Evolutionary conservation across 2,329 filamentous ascomycete species (phyloP).

Genomic region (Colletotrichum liaoningense): DNA sequence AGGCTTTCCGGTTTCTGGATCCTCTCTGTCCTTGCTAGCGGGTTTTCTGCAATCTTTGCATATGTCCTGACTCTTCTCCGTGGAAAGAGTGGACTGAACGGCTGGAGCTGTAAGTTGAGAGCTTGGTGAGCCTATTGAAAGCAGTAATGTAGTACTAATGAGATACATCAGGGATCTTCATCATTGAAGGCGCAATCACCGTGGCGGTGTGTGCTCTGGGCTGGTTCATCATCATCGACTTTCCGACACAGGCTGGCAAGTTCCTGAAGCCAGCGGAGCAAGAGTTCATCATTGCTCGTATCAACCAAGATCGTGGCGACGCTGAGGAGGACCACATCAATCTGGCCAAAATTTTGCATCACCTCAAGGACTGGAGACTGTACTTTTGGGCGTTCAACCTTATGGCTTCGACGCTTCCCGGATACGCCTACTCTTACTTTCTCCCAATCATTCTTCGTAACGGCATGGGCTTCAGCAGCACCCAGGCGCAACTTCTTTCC

Average conservation of each 20-base stretch:
- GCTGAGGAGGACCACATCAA: conserved; percentile 42
- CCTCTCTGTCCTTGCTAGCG: neutral
- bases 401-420: conserved; percentile 44
- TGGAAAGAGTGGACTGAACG: neutral
- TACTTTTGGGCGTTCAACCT: conserved; percentile 48
- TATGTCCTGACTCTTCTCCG: neutral
- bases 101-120: neutral
- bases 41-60: neutral
- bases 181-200: neutral
- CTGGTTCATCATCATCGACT: neutral
- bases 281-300: neutral
- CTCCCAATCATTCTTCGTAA: neutral
- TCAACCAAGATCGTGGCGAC: conserved; percentile 2
- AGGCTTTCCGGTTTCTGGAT: neutral
- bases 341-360: conserved; percentile 38
- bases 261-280: neutral
- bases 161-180: neutral
- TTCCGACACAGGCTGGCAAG: neutral
- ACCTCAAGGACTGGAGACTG: conserved; percentile 48
- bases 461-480: neutral
- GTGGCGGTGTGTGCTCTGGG: neutral
- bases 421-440: conserved; percentile 39
- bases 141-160: neutral
- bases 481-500: neutral
- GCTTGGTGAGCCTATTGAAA: neutral